Evolutionary conservation across 2,329 filamentous ascomycete genomes (phyloP).

Genomic region (Trichophyton rubrum): DNA sequence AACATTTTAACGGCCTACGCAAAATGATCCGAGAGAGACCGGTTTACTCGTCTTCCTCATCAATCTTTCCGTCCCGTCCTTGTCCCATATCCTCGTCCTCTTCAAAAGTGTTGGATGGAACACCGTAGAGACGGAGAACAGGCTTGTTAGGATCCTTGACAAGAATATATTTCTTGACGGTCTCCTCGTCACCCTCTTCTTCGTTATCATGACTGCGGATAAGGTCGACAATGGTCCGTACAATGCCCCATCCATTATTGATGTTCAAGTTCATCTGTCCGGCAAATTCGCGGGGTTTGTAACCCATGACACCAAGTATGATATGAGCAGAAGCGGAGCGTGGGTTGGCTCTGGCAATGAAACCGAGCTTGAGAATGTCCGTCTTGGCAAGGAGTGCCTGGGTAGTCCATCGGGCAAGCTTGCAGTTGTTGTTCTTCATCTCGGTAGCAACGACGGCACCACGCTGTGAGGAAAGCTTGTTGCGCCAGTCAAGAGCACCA

Average conservation of each 20-base stretch:
- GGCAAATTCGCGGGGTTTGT: constrained; percentile 96
- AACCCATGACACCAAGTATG: constrained; percentile 86
- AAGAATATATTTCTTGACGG: constrained; percentile 40
- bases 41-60: constrained; percentile 42
- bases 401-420: constrained; percentile 93
- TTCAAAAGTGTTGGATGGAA: constrained; percentile 78
- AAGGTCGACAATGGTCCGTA: constrained; percentile 93
- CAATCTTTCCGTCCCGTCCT: constrained; percentile 43
- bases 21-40: background rate
- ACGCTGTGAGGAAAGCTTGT: constrained; percentile 84
- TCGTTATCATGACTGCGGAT: constrained; percentile 29
- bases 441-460: constrained; percentile 96
- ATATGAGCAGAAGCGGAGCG: constrained; percentile 89
- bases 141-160: constrained; percentile 93
- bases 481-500: constrained; percentile 91
- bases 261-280: constrained; percentile 96
- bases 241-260: constrained; percentile 97
- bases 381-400: constrained; percentile 94
- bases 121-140: constrained; percentile 82
- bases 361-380: constrained; percentile 98
- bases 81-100: constrained; percentile 59
- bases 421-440: constrained; percentile 99
- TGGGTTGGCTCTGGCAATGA: constrained; percentile 88
- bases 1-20: background rate
- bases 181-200: constrained; percentile 27